Evolutionary conservation across 257 asterid species (phyloP), one percentile per base, ranked within the genome.

Genomic region (Nicotiana sylvestris): DNA sequence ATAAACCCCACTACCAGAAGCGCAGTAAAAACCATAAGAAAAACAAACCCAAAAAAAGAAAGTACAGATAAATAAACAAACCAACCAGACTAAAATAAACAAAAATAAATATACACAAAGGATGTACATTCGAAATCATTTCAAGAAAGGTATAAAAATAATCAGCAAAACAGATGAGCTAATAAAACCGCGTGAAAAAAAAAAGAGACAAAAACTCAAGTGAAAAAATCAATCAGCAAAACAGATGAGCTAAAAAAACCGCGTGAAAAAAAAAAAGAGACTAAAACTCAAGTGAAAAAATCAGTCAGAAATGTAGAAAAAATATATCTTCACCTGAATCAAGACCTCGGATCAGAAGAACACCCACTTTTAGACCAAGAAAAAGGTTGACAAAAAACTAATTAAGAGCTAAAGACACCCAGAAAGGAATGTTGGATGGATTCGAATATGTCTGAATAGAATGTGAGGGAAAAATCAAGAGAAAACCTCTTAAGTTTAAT

Each of bases 401-500:
- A 32, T 32, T 32, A 13, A 33, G 4, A 62, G 53, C 25, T 3
- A 30, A 84, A 81, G 65, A 35, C 25, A 53, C 12, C 55, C 60
- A 33, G 0, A 25, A 18, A 4, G 27, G 32, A 15, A 25, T 74
- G 6, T 21, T 0, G 0, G 53, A 62, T 55, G 2, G 61, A 80
- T 60, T 80, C 21, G 1, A 53, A 17, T 2, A 32, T 4, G 3
- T 66, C 1, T 11, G 33, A 16, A 39, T 18, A 3, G 21, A 76
- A 84, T 74, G 81, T 9, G 55, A 81, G 32, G 9, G 79, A 74
- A 76, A 33, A 74, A 81, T 13, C 16, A 9, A 8, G 58, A 0
- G 16, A 51, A 81, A 72, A 33, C 80, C 87, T 65, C 16, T 29
- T 30, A 66, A 16, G 17, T 33, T 80, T 69, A 43, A 51, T 82